Evolutionary conservation across 345 rosid species (phyloP).

Genomic region (Linum trigynum): DNA sequence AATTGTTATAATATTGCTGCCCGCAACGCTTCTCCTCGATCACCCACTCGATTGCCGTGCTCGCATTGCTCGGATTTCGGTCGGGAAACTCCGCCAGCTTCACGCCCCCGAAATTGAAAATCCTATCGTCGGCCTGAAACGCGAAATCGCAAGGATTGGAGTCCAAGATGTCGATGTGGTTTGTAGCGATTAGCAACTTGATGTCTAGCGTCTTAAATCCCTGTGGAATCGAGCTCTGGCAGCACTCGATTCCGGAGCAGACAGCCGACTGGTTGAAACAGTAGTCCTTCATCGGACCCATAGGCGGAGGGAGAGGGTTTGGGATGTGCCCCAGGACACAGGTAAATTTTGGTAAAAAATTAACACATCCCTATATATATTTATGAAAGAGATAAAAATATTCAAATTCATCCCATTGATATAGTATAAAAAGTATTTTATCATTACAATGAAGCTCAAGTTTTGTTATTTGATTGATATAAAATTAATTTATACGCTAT

Average conservation of each 20-base stretch:
- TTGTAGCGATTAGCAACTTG: background rate
- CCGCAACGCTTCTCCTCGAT: background rate
- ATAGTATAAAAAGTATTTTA: too few species aligned
- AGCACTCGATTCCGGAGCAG: conserved; percentile 26
- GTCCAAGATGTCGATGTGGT: background rate
- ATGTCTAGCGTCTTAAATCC: conserved; percentile 7
- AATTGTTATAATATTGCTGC: too few species aligned
- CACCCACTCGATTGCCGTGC: conserved; percentile 15
- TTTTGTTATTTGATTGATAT: too few species aligned
- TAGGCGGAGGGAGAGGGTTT: too few species aligned
- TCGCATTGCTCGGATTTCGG: background rate
- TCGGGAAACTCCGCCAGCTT: background rate
- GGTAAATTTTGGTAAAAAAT: too few species aligned
- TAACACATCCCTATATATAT: too few species aligned
- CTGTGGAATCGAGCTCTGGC: conserved; percentile 15
- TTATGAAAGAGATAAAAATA: too few species aligned
- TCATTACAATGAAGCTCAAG: too few species aligned
- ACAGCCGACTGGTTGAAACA: fast-evolving
- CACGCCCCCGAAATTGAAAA: background rate
- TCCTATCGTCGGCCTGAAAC: conserved; percentile 10
- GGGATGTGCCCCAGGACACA: too few species aligned
- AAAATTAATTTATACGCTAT: too few species aligned
- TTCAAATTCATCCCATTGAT: too few species aligned
- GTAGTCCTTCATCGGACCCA: fast-evolving
- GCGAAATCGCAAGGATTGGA: conserved; percentile 15